Percentiles rank a stretch among this genome's conserved stretches.
phyloP scores from a whole-genome alignment of 2,329 filamentous ascomycete genomes.

The Claviceps sp. region DNA sequence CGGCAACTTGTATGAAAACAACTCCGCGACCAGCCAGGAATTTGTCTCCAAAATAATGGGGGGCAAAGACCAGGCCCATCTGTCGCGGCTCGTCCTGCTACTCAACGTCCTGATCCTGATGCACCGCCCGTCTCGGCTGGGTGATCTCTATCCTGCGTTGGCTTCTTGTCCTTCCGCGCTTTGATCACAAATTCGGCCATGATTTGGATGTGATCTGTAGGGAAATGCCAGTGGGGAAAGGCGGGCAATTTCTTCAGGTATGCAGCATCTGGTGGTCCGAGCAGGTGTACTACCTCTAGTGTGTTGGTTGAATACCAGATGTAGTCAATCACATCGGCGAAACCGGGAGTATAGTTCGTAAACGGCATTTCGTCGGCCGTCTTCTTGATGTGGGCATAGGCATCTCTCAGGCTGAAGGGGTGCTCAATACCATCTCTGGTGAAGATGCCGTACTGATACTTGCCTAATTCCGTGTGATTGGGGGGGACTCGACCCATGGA shows the following conservation, averaged over 20 bases:
- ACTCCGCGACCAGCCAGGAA: background rate
- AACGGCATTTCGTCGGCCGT: conserved; percentile 76
- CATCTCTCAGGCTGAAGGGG: conserved; percentile 84
- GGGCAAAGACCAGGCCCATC: background rate
- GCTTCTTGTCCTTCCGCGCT: conserved; percentile 69
- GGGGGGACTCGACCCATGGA: conserved; percentile 65
- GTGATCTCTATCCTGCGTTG: conserved; percentile 43
- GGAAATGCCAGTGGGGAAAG: conserved; percentile 91
- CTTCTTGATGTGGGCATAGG: conserved; percentile 72
- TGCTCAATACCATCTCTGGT: conserved; percentile 86
- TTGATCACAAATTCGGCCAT: conserved; percentile 86
- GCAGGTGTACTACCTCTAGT: conserved; percentile 67
- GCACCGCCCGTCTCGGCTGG: conserved; percentile 41
- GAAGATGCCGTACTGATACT: conserved; percentile 83
- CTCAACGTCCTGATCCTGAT: conserved; percentile 16
- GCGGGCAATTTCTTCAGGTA: conserved; percentile 80
- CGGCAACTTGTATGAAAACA: conserved; percentile 4
- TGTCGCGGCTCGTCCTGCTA: conserved; percentile 4
- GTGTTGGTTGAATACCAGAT: conserved; percentile 95
- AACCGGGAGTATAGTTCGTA: conserved; percentile 94
- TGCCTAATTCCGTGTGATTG: conserved; percentile 66
- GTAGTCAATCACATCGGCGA: conserved; percentile 86
- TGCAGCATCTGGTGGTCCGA: conserved; percentile 74
- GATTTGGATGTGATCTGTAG: conserved; percentile 81
- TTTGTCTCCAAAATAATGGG: background rate